Evolutionary conservation across 441 rosid species (phyloP).

Genomic region (Pelargonium myrrhifolium): DNA sequence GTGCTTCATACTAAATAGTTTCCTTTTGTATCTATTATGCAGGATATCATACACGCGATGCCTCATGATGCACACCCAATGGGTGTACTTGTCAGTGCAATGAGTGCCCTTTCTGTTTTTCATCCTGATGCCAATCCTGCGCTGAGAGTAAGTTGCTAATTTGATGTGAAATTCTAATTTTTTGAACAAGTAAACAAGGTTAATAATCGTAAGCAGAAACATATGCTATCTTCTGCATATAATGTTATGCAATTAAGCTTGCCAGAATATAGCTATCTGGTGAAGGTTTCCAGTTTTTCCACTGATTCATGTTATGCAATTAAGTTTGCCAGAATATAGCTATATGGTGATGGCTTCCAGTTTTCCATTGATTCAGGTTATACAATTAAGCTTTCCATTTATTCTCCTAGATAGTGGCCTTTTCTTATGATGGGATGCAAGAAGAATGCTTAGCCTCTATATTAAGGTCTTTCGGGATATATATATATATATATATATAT

Average conservation of each 20-base stretch:
- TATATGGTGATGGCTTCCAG: background rate
- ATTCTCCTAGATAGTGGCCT: background rate
- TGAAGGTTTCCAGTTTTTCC: background rate
- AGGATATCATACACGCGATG: conserved; percentile 93
- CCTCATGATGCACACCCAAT: conserved; percentile 99
- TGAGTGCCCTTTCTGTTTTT: conserved; percentile 91
- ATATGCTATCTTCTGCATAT: background rate
- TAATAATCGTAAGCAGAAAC: background rate
- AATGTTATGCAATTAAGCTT: background rate
- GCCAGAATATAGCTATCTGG: background rate
- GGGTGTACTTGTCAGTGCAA: conserved; percentile 94
- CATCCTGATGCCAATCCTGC: conserved; percentile 99
- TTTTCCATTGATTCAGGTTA: background rate
- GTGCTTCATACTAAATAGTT: conserved; percentile 4
- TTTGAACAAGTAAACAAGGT: background rate
- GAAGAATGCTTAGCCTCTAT: background rate
- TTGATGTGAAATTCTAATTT: background rate
- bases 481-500: too few relatives aligned
- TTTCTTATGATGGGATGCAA: background rate
- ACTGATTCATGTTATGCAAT: background rate
- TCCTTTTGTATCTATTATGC: conserved; percentile 18
- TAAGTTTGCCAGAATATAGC: background rate
- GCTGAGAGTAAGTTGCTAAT: conserved; percentile 53
- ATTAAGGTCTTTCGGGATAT: too few relatives aligned
- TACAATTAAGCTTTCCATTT: background rate